Evolutionary conservation across 1,284 basidiomycete genomes (phyloP), one percentile per base, ranked within the genome.

Genomic region (Tetrapyrgos nigripes): DNA sequence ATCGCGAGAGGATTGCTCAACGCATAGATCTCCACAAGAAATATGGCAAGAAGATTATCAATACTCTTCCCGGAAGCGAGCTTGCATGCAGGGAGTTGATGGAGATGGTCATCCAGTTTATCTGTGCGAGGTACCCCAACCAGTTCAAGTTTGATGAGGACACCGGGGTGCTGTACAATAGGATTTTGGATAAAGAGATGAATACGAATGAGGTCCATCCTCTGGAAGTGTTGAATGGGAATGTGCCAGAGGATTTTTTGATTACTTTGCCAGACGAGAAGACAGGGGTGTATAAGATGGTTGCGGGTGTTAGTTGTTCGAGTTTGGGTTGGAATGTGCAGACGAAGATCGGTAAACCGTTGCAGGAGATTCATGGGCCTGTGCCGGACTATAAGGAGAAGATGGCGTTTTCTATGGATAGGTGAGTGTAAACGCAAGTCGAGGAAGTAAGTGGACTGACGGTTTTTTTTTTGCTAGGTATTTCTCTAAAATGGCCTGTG

Each of bases 211-310:
- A 57, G 0, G 50, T 73, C 0, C 62, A 77, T 24, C 78, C 82
- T 1, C 66, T 83, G 44, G 43, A 69, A 0, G 75, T 83, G 52
- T 69, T 84, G 4, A 70, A 83, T 14, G 69, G 83, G 10, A 72
- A 84, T 58, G 72, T 84, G 14, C 82, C 83, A 17, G 82, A 84
- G 62, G 83, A 83, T 57, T 83, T 83, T 62, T 49, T 77, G 3
- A 70, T 84, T 47, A 76, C 70, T 11, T 70, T 74, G 58, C 64
- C 73, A 47, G 79, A 84, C 57, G 63, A 73, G 8, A 66, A 70
- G 54, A 82, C 75, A 0, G 79, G 77, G 8, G 55, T 79, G 11
- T 81, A 84, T 55, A 57, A 67, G 53, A 65, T 84, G 53, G 70
- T 74, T 27, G 80, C 79, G 11, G 81, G 70, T 1, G 74, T 83